These are phyloP conservation scores for Leccinum broughii DNA, from an alignment of 768 basidiomycete genomes.

Conservation along the genomic window DNA sequence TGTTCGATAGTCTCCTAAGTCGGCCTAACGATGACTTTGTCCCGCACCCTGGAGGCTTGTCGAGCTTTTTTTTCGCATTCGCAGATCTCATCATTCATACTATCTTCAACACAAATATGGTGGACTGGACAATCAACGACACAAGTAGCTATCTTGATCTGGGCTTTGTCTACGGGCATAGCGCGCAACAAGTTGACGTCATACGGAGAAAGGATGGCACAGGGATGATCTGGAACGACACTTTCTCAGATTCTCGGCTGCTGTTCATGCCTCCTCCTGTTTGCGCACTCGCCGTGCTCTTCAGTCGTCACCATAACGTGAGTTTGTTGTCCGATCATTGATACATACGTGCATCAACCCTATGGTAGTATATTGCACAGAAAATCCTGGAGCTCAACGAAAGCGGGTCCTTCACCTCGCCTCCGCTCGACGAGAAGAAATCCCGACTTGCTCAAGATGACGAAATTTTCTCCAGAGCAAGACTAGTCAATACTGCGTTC, in stretches of 20 bases:
- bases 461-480: slow-evolving; percentile 72
- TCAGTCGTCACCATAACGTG: slow-evolving; percentile 76
- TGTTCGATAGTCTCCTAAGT: slow-evolving; percentile 72
- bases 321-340: slow-evolving; percentile 21
- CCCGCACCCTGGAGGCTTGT: slow-evolving; percentile 68
- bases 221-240: slow-evolving; percentile 64
- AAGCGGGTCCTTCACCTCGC: slow-evolving; percentile 41
- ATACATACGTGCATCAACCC: slow-evolving; percentile 5
- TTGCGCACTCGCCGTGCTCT: slow-evolving; percentile 65
- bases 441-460: slow-evolving; percentile 57
- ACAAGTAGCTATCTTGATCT: slow-evolving; percentile 77
- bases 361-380: slow-evolving; percentile 62
- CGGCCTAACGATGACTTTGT: slow-evolving; percentile 37
- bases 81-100: slow-evolving; percentile 75
- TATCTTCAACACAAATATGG: slow-evolving; percentile 59
- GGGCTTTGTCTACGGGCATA: slow-evolving; percentile 71
- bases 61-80: slow-evolving; percentile 75
- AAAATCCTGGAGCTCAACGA: slow-evolving; percentile 73
- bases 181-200: slow-evolving; percentile 42
- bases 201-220: slow-evolving; percentile 66
- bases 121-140: slow-evolving; percentile 57
- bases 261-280: slow-evolving; percentile 72
- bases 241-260: slow-evolving; percentile 66
- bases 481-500: slow-evolving; percentile 71
- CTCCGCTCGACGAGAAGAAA: slow-evolving; percentile 17